Conservation (phyloP, 108 stramenopile species). For the Nannochloropsis oceanica region DNA sequence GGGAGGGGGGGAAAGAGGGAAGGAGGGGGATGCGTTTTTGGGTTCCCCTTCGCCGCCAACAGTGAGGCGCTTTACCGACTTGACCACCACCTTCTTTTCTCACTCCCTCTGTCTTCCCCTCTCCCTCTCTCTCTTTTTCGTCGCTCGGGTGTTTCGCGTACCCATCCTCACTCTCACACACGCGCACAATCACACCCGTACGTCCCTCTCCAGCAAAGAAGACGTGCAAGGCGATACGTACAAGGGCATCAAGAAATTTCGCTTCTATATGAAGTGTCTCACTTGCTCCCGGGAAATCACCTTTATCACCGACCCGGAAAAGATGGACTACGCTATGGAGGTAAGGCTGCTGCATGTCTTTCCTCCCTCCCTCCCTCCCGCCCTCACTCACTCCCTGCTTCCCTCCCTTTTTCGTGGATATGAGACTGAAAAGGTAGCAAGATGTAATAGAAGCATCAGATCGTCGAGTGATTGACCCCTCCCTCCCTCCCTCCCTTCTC, state of each 20-base stretch:
- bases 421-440: too few relatives aligned
- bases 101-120: too few relatives aligned
- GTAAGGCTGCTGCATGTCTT: background rate
- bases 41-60: too few relatives aligned
- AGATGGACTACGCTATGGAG: conserved; percentile 92
- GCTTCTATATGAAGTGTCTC: conserved; percentile 88
- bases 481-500: background rate
- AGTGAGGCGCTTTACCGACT: too few relatives aligned
- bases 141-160: too few relatives aligned
- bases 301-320: conserved; percentile 89
- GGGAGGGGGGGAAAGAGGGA: too few relatives aligned
- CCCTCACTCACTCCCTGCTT: background rate
- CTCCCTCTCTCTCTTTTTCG: too few relatives aligned
- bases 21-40: too few relatives aligned
- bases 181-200: too few relatives aligned
- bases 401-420: background rate
- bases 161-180: too few relatives aligned
- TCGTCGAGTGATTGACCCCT: background rate
- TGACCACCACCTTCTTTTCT: too few relatives aligned
- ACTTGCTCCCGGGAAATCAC: conserved; percentile 63
- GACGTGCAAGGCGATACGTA: conserved; percentile 75
- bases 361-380: background rate
- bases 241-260: conserved; percentile 74
- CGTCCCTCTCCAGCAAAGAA: conserved; percentile 55
- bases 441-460: too few relatives aligned